Evolutionary conservation across 148 eudicot species (phyloP).

Genomic region (Mesembryanthemum crystallinum): DNA sequence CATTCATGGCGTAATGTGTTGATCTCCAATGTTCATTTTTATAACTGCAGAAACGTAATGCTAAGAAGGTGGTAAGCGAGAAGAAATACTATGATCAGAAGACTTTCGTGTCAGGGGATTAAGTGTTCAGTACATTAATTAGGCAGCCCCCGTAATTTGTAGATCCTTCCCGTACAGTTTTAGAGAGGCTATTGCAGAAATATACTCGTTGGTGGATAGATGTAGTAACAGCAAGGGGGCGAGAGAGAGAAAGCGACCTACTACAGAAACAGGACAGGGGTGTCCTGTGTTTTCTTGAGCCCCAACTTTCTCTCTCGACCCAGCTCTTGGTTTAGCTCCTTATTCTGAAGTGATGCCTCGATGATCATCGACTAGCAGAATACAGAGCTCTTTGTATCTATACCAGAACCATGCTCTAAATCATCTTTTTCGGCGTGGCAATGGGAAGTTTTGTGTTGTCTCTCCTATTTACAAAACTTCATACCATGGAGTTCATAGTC

Average conservation of each 20-base stretch:
- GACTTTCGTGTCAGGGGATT: slow-evolving; percentile 65
- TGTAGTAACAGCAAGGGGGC: neutral
- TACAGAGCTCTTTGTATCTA: neutral
- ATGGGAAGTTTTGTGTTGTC: slow-evolving; percentile 22
- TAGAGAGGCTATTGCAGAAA: slow-evolving; percentile 23
- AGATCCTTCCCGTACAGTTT: slow-evolving; percentile 11
- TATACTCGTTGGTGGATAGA: slow-evolving; percentile 13
- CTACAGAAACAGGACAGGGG: neutral
- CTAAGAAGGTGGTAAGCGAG: slow-evolving; percentile 83
- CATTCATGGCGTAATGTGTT: neutral
- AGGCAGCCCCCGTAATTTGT: slow-evolving; percentile 1
- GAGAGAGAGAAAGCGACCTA: neutral
- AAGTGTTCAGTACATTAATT: slow-evolving; percentile 10
- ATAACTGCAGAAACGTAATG: slow-evolving; percentile 72
- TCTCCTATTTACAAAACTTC: neutral
- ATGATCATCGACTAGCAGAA: slow-evolving; percentile 7
- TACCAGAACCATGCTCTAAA: neutral
- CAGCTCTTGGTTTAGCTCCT: neutral
- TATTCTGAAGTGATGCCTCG: slow-evolving; percentile 6
- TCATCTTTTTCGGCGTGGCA: neutral
- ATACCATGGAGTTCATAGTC: neutral
- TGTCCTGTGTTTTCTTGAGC: neutral
- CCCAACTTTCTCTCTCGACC: neutral
- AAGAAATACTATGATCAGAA: slow-evolving; percentile 69
- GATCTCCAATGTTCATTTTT: neutral